These are phyloP conservation scores for Candida mattraensis DNA, from an alignment of 805 yeast species.

Conservation along the genomic window DNA sequence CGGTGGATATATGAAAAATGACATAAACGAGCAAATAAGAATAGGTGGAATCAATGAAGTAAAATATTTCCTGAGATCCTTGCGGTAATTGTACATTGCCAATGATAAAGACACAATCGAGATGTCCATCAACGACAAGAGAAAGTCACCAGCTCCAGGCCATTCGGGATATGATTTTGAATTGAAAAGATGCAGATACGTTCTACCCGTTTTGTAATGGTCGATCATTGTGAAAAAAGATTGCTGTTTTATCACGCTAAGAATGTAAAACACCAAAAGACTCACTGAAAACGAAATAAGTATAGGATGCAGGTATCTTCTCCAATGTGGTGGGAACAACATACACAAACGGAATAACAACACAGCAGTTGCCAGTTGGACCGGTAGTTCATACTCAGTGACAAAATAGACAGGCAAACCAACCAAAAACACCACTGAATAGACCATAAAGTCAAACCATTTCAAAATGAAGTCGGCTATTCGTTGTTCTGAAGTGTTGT, in stretches of 20 bases:
- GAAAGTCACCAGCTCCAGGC: slow-evolving; percentile 84
- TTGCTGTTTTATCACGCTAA: slow-evolving; percentile 50
- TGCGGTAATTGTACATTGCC: slow-evolving; percentile 75
- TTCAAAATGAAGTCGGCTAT: slow-evolving; percentile 20
- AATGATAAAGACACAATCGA: slow-evolving; percentile 73
- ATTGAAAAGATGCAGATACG: slow-evolving; percentile 58
- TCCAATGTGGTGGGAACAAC: slow-evolving; percentile 45
- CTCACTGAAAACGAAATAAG: slow-evolving; percentile 63
- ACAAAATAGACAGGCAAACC: slow-evolving; percentile 64
- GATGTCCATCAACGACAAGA: slow-evolving; percentile 69
- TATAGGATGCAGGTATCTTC: slow-evolving; percentile 67
- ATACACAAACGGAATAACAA: slow-evolving; percentile 52
- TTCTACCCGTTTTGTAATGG: slow-evolving; percentile 68
- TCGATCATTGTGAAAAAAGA: slow-evolving; percentile 52
- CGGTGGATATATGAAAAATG: slow-evolving; percentile 71
- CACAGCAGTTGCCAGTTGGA: slow-evolving; percentile 62
- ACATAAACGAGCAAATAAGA: slow-evolving; percentile 50
- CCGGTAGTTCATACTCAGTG: slow-evolving; percentile 55
- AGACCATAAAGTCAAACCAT: slow-evolving; percentile 57
- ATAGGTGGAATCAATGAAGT: slow-evolving; percentile 60
- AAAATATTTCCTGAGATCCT: slow-evolving; percentile 60
- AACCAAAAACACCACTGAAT: slow-evolving; percentile 44
- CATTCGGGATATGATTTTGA: slow-evolving; percentile 36
- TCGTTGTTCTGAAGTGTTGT: neutral
- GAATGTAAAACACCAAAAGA: slow-evolving; percentile 61